These are phyloP conservation scores for Pestalotiopsis sp. DNA, from an alignment of 2,329 filamentous ascomycete species.

Conservation along the genomic window DNA sequence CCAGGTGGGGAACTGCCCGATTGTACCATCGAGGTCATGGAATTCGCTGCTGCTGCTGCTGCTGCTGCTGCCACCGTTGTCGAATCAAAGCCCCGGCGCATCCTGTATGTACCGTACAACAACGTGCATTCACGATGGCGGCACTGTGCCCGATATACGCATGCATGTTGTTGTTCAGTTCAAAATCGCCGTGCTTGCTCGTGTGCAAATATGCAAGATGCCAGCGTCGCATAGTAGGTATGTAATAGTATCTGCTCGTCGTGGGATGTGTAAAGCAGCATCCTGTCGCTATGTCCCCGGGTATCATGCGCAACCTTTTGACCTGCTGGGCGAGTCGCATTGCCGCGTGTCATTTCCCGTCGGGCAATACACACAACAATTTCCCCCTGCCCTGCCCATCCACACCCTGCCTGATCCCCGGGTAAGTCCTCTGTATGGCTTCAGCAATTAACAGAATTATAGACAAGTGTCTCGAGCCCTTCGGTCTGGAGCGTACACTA, in stretches of 20 bases:
- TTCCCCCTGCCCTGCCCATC: neutral
- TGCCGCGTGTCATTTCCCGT: neutral
- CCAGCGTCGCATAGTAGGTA: neutral
- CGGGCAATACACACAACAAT: neutral
- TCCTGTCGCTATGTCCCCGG: neutral
- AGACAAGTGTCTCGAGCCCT: neutral
- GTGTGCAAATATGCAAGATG: neutral
- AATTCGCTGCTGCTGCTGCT: neutral
- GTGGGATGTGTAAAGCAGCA: neutral
- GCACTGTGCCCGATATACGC: neutral
- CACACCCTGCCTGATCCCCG: neutral
- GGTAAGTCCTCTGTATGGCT: neutral
- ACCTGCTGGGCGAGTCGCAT: neutral
- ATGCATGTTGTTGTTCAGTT: neutral
- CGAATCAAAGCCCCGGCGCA: neutral
- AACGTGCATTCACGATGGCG: slow-evolving; percentile 11
- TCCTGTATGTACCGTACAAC: neutral
- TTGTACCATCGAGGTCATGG: neutral
- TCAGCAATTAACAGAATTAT: neutral
- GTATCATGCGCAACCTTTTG: neutral
- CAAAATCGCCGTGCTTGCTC: neutral
- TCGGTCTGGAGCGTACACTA: neutral
- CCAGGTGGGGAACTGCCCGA: neutral
- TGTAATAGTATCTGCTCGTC: neutral
- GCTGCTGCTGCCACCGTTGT: neutral